Evolutionary conservation across 345 rosid species (phyloP).

Genomic region (Lepidium aucheri): DNA sequence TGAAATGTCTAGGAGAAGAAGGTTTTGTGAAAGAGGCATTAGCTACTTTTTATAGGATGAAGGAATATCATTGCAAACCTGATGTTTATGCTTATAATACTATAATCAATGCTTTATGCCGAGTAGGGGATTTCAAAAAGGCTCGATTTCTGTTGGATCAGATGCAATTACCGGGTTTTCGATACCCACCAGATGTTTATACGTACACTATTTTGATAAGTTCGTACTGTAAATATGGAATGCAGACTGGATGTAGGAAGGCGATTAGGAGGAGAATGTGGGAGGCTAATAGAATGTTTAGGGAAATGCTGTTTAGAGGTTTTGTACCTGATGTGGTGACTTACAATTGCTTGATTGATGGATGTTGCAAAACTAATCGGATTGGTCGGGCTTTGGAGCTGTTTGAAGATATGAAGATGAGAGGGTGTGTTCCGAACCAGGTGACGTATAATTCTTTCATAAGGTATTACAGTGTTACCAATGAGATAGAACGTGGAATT

Average conservation of each 20-base stretch:
- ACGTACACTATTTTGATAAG: constrained; percentile 74
- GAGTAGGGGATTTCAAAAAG: constrained; percentile 72
- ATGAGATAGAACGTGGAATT: constrained; percentile 63
- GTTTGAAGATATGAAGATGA: constrained; percentile 62
- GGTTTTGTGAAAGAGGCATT: constrained; percentile 71
- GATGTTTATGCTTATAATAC: constrained; percentile 78
- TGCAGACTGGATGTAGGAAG: constrained; percentile 80
- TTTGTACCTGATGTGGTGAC: constrained; percentile 78
- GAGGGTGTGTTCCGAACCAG: constrained; percentile 63
- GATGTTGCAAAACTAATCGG: constrained; percentile 68
- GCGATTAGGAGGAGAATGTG: constrained; percentile 74
- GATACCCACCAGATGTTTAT: constrained; percentile 56
- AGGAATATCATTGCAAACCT: constrained; percentile 60
- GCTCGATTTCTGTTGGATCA: constrained; percentile 64
- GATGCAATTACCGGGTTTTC: constrained; percentile 83
- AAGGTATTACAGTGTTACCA: constrained; percentile 64
- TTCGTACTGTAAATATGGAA: constrained; percentile 59
- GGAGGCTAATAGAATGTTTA: constrained; percentile 83
- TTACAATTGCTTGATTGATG: constrained; percentile 82
- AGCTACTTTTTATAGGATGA: constrained; percentile 62
- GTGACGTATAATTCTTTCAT: constrained; percentile 72
- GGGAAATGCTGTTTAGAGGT: constrained; percentile 73
- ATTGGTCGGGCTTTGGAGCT: constrained; percentile 73
- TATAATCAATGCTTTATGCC: constrained; percentile 59
- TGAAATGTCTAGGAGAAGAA: constrained; percentile 88